Percentiles rank a stretch among this genome's conserved stretches.
These are phyloP conservation scores for Fusarium guadeloupense DNA, from an alignment of 2,329 filamentous ascomycete species.

Conservation along the genomic window DNA sequence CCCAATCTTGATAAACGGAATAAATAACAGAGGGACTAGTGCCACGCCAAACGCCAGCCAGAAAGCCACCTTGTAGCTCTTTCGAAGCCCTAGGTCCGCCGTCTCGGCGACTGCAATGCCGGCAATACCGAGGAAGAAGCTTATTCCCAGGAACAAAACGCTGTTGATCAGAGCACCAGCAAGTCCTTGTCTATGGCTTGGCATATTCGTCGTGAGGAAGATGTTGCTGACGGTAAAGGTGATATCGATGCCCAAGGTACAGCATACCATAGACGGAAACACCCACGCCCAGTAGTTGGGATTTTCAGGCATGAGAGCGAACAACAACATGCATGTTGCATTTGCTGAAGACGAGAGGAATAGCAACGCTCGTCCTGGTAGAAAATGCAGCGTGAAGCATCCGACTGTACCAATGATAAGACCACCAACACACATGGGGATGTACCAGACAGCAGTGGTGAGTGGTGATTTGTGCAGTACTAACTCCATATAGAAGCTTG, in stretches of 20 bases:
- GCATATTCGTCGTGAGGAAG: slow-evolving; percentile 72
- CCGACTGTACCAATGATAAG: slow-evolving; percentile 63
- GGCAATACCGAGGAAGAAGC: slow-evolving; percentile 69
- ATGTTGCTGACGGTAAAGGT: slow-evolving; percentile 73
- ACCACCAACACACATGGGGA: slow-evolving; percentile 67
- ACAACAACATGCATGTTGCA: slow-evolving; percentile 61
- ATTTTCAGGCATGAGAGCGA: slow-evolving; percentile 63
- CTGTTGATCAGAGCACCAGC: slow-evolving; percentile 72
- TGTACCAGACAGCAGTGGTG: slow-evolving; percentile 66
- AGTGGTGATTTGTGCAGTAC: slow-evolving; percentile 62
- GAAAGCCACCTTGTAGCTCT: slow-evolving; percentile 43
- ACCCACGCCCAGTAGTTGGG: slow-evolving; percentile 71
- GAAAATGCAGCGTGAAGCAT: slow-evolving; percentile 64
- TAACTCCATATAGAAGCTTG: slow-evolving; percentile 68
- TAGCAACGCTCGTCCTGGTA: slow-evolving; percentile 63
- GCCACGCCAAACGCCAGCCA: slow-evolving; percentile 41
- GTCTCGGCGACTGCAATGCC: slow-evolving; percentile 62
- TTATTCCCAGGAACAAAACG: slow-evolving; percentile 69
- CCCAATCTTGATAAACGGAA: slow-evolving; percentile 39
- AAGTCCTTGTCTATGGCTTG: slow-evolving; percentile 67
- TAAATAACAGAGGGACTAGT: slow-evolving; percentile 29
- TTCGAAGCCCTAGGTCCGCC: slow-evolving; percentile 50
- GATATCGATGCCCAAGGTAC: slow-evolving; percentile 72
- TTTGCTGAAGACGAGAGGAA: slow-evolving; percentile 62
- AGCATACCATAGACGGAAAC: slow-evolving; percentile 68